These are phyloP conservation scores for Zelopaecilomyces penicillatus DNA, from an alignment of 2,329 filamentous ascomycete genomes.

Conservation along the genomic window DNA sequence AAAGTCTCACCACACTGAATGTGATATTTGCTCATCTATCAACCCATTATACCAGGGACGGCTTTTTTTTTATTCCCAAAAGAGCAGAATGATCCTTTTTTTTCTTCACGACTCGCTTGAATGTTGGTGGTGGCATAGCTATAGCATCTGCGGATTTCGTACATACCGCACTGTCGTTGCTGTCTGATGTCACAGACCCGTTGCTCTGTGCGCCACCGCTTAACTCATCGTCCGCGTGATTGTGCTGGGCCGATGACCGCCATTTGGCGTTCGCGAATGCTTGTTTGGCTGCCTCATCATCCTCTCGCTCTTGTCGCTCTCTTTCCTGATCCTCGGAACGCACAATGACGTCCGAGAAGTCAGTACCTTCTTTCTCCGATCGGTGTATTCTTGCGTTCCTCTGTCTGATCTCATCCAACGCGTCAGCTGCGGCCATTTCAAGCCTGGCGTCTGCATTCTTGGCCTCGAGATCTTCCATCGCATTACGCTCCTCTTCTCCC, in stretches of 20 bases:
- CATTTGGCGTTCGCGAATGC: constrained; percentile 64
- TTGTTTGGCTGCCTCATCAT: constrained; percentile 68
- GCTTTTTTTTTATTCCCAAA: constrained; percentile 83
- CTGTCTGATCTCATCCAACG: constrained; percentile 86
- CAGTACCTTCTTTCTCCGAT: constrained; percentile 58
- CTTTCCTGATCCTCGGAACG: constrained; percentile 50
- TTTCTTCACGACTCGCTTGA: constrained; percentile 70
- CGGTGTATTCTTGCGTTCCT: constrained; percentile 82
- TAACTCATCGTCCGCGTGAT: constrained; percentile 30
- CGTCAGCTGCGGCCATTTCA: constrained; percentile 96
- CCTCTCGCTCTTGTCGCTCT: constrained; percentile 65
- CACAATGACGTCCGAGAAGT: constrained; percentile 48
- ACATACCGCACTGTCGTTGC: constrained; percentile 1
- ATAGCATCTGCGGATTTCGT: constrained; percentile 15
- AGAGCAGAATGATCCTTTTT: constrained; percentile 73
- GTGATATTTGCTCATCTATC: not conserved
- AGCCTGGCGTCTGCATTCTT: constrained; percentile 88
- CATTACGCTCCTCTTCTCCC: constrained; percentile 66
- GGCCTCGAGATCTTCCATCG: constrained; percentile 90
- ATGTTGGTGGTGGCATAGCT: constrained; percentile 47
- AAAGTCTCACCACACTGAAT: too few species aligned
- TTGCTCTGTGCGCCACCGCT: constrained; percentile 18
- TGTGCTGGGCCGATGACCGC: constrained; percentile 18
- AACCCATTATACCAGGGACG: constrained; percentile 39
- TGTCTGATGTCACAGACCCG: constrained; percentile 9